These are phyloP conservation scores for Mucor irregularis DNA, from an alignment of 371 early-diverging fungal genomes.

Conservation along the genomic window DNA sequence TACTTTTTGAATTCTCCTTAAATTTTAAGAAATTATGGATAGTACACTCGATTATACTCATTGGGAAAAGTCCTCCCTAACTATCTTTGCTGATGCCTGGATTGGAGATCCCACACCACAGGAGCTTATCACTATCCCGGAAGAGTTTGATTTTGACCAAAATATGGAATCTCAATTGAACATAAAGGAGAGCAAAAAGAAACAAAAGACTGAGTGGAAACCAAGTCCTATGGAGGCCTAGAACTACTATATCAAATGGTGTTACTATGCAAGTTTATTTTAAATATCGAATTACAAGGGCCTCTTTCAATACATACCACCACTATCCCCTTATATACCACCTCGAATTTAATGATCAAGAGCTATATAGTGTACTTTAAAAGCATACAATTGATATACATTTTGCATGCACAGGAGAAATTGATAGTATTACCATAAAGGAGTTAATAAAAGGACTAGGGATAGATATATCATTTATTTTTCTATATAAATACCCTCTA, in stretches of 20 bases:
- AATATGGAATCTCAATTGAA: neutral
- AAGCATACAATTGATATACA: too few relatives aligned
- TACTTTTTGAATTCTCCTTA: neutral
- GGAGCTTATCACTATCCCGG: neutral
- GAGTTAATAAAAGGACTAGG: too few relatives aligned
- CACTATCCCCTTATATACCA: too few relatives aligned
- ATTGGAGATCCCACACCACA: neutral
- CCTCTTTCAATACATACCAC: too few relatives aligned
- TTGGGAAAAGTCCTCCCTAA: slow-evolving; percentile 10
- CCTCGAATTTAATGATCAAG: too few relatives aligned
- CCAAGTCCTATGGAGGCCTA: slow-evolving; percentile 7
- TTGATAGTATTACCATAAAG: too few relatives aligned
- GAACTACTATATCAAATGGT: neutral
- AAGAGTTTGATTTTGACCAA: neutral
- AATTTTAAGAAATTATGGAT: slow-evolving; percentile 7
- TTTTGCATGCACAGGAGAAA: too few relatives aligned
- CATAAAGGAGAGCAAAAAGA: neutral
- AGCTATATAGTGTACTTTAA: too few relatives aligned
- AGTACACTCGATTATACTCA: slow-evolving; percentile 10
- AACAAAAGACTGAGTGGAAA: slow-evolving; percentile 4
- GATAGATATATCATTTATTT: too few relatives aligned
- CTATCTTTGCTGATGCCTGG: slow-evolving; percentile 4
- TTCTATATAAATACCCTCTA: too few relatives aligned
- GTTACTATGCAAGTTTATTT: too few relatives aligned
- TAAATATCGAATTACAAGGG: too few relatives aligned